Conservation (phyloP, 192 early-diverging fungal species). For the Backusella tarrabulga region DNA sequence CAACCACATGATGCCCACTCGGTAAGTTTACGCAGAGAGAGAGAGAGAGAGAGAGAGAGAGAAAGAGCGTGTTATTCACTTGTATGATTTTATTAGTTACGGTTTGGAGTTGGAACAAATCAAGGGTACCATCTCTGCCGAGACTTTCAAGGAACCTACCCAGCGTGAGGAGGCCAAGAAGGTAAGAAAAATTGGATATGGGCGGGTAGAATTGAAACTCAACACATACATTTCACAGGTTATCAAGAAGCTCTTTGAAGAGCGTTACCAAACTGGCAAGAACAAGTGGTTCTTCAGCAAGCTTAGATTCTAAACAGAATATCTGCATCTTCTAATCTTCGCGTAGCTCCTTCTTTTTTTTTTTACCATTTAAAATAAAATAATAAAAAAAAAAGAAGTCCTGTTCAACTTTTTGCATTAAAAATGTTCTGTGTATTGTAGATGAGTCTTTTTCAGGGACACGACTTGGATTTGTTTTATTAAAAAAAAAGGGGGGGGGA, state of each 20-base stretch:
- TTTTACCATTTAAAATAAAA: constrained; percentile 8
- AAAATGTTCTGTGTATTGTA: neutral
- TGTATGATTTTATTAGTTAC: constrained; percentile 54
- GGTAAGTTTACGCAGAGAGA: constrained; percentile 38
- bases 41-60: too few relatives aligned
- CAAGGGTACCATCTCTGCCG: constrained; percentile 82
- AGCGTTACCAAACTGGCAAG: constrained; percentile 97
- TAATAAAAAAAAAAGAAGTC: neutral
- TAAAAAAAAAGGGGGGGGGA: too few relatives aligned
- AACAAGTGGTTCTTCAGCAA: constrained; percentile 99
- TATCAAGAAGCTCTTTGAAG: constrained; percentile 95
- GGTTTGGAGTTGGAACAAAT: constrained; percentile 93
- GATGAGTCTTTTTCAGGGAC: neutral
- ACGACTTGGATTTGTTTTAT: neutral
- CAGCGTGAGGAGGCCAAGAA: constrained; percentile 90
- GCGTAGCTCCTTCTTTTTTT: neutral
- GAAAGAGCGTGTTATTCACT: neutral
- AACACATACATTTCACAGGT: constrained; percentile 30
- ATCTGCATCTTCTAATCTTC: neutral
- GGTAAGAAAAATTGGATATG: constrained; percentile 25
- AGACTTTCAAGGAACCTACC: constrained; percentile 93
- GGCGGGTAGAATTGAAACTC: neutral
- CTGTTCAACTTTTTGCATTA: constrained; percentile 6
- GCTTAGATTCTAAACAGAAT: constrained; percentile 82
- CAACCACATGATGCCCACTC: constrained; percentile 99